Base-by-base conservation (phyloP, 139 green algal species). In the Chlorokybus atmophyticus region DNA sequence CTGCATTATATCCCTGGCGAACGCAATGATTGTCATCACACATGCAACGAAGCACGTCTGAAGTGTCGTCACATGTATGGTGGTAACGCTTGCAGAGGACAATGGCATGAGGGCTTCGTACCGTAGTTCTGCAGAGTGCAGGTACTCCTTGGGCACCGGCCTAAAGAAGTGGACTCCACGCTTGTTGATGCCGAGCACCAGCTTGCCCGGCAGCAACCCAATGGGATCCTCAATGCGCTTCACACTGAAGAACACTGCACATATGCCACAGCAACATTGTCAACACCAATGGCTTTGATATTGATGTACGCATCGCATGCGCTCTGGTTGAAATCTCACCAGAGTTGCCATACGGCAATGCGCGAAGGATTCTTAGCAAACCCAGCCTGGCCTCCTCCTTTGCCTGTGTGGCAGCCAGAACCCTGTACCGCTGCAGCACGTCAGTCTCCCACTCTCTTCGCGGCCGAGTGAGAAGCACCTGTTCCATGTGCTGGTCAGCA, bases 141-240 rank as follows among this genome's bases (percentile, higher is more conserved):
- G 75, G 78, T 96, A 96, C 78, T 96, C 89, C 75, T 93, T 93
- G 7, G 89, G 89, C 38, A 93, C 76, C 0, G 85, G 86, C 40
- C 88, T 77, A 68, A 84, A 84, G 57, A 84, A 84, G 64, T 84
- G 77, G 1, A 84, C 77, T 19, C 89, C 85, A 3, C 85, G 79
- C 74, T 94, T 95, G 81, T 97, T 97, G 73, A 97, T 93, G 60
- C 89, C 89, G 44, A 97, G 76, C 48, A 95, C 87, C 5, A 96
- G 75, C 66, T 85, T 86, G 10, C 79, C 79, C 1, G 89, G 89
- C 40, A 97, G 78, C 62, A 96, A 77, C 26, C 87, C 89, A 39
- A 96, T 94, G 29, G 89, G 89, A 72, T 96, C 89, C 59, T 95
- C 86, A 38, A 93, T 87, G 29, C 80, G 74, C 62, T 83, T 84